Percentiles rank a stretch among this genome's conserved stretches.
These are phyloP conservation scores for Mycena chlorophos DNA, from an alignment of 768 basidiomycete species.

Conservation along the genomic window DNA sequence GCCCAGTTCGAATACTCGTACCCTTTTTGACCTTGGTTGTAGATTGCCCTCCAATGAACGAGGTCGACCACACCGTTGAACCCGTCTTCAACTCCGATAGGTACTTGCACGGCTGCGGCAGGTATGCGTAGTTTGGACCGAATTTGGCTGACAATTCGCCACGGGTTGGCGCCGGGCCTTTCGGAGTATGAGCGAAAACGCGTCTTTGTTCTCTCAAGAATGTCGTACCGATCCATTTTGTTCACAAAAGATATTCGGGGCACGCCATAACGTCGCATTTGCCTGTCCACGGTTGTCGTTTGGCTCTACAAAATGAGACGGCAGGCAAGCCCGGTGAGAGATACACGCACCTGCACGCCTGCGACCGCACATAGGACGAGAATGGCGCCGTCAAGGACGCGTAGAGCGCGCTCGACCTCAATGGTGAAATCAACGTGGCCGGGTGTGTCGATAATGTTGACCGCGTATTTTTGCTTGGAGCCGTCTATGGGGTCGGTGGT, in stretches of 20 bases:
- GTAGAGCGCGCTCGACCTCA: constrained; percentile 94
- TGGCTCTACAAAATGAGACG: constrained; percentile 62
- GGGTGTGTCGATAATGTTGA: constrained; percentile 99
- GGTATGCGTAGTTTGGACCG: constrained; percentile 87
- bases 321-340: neutral
- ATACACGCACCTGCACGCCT: constrained; percentile 77
- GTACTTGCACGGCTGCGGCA: constrained; percentile 94
- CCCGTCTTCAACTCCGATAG: constrained; percentile 87
- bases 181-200: constrained; percentile 1
- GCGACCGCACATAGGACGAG: constrained; percentile 96
- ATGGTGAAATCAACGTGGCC: constrained; percentile 99
- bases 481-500: constrained; percentile 58
- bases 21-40: constrained; percentile 96
- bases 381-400: constrained; percentile 95
- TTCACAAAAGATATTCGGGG: constrained; percentile 96
- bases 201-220: neutral
- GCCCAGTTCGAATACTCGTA: constrained; percentile 36
- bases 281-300: constrained; percentile 97
- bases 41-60: constrained; percentile 90
- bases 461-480: constrained; percentile 78
- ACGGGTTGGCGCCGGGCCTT: constrained; percentile 96
- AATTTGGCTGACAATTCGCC: constrained; percentile 91
- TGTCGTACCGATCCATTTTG: constrained; percentile 89
- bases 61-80: constrained; percentile 93
- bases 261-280: constrained; percentile 97